Evolutionary conservation across 768 basidiomycete species (phyloP).

Genomic region (Pholiota conissans): DNA sequence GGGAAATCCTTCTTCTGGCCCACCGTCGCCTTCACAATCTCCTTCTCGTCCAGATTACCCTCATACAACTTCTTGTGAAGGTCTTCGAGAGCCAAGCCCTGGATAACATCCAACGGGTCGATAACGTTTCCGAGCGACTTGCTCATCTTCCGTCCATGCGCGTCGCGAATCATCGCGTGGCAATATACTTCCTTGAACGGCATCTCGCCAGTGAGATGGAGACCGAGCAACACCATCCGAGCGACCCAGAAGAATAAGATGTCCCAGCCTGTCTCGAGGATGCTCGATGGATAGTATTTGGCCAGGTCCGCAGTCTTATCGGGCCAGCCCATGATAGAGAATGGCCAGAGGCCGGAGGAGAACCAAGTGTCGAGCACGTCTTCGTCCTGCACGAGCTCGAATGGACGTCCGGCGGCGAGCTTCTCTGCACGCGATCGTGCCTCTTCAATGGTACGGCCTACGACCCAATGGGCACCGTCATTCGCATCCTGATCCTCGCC

Average conservation of each 20-base stretch:
- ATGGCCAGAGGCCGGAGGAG: conserved; percentile 96
- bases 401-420: conserved; percentile 66
- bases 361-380: conserved; percentile 99
- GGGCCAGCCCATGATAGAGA: conserved; percentile 97
- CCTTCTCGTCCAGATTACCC: conserved; percentile 92
- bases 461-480: conserved; percentile 88
- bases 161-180: conserved; percentile 98
- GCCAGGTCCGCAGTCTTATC: conserved; percentile 83
- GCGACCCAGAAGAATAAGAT: conserved; percentile 99
- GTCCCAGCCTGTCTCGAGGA: conserved; percentile 99
- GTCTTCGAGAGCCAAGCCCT: conserved; percentile 74
- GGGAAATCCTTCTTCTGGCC: conserved; percentile 99
- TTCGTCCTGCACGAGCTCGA: conserved; percentile 87
- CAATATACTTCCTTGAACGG: conserved; percentile 96
- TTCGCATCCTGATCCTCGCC: conserved; percentile 70
- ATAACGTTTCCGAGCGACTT: conserved; percentile 98
- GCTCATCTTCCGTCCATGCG: conserved; percentile 98
- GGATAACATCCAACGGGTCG: conserved; percentile 94
- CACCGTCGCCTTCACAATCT: conserved; percentile 84
- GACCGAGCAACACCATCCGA: conserved; percentile 93
- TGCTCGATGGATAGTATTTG: conserved; percentile 83
- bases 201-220: conserved; percentile 84
- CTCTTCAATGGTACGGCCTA: conserved; percentile 77
- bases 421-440: conserved; percentile 73
- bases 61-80: conserved; percentile 85